Conservation (phyloP, 129 eudicot species). For the Tagetes erecta region DNA sequence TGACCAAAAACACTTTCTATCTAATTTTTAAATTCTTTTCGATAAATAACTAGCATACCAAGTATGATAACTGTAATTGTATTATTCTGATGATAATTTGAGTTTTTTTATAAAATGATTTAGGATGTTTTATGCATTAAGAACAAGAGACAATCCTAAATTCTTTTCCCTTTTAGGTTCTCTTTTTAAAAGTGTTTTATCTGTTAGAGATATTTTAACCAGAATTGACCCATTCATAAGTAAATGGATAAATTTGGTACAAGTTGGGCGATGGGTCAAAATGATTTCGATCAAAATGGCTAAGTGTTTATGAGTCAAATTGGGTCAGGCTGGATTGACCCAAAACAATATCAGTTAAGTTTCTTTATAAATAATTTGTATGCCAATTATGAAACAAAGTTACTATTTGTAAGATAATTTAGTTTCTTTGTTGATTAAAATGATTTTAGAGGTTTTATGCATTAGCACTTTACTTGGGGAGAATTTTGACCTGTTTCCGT, state of each 20-base stretch:
- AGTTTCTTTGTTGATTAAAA: neutral
- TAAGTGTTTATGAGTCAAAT: neutral
- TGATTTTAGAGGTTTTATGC: neutral
- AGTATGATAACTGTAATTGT: neutral
- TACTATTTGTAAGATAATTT: neutral
- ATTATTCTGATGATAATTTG: neutral
- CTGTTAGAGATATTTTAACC: neutral
- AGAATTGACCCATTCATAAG: neutral
- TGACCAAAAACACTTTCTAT: neutral
- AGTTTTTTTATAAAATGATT: neutral
- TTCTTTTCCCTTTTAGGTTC: neutral
- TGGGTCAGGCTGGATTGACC: neutral
- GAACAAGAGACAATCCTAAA: neutral
- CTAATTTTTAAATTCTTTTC: neutral
- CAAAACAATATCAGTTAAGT: neutral
- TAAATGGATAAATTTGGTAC: neutral
- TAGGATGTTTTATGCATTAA: neutral
- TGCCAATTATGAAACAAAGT: neutral
- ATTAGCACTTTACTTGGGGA: neutral
- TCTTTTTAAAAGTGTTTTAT: neutral
- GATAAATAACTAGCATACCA: neutral
- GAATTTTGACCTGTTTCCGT: neutral
- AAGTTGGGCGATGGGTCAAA: neutral
- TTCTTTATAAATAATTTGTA: too few relatives aligned
- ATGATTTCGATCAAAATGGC: neutral